A percentile compares a stretch with the other conserved stretches of the same genome.
Conservation (phyloP, 768 basidiomycete species). For the Pleurotus tuber-regium region DNA sequence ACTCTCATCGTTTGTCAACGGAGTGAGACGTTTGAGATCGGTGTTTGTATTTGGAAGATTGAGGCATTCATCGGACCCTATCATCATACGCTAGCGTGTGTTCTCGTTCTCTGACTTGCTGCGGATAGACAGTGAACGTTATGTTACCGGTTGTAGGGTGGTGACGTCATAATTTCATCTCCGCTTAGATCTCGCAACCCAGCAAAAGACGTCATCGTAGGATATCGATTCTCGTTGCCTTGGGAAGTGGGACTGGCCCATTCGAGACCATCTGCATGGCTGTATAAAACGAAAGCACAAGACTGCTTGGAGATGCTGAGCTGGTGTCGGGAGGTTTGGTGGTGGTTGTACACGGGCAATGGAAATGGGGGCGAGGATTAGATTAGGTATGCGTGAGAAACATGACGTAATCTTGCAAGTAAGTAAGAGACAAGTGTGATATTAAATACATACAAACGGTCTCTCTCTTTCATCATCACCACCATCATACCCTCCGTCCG, state of each 20-base stretch:
- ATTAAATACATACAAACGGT: conserved; percentile 6
- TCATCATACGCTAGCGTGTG: too few species aligned
- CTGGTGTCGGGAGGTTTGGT: background rate
- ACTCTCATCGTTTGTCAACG: too few species aligned
- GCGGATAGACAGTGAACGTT: background rate
- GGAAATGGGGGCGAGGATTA: background rate
- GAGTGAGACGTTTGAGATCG: too few species aligned
- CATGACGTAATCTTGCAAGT: background rate
- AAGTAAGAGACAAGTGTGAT: background rate
- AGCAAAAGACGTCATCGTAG: background rate
- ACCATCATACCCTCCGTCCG: background rate
- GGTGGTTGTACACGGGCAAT: too few species aligned
- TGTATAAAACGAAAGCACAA: background rate
- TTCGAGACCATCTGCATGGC: background rate
- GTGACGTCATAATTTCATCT: background rate
- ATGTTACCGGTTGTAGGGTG: background rate
- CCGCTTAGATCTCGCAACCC: background rate
- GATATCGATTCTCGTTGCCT: background rate
- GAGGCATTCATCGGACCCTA: too few species aligned
- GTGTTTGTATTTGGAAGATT: too few species aligned
- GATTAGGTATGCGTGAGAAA: background rate
- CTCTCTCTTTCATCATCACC: background rate
- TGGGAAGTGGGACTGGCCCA: background rate
- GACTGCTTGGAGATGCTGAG: background rate
- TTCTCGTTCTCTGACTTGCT: too few species aligned